Base-by-base conservation (phyloP, 768 basidiomycete species). In the Leccinum pellstonianum region DNA sequence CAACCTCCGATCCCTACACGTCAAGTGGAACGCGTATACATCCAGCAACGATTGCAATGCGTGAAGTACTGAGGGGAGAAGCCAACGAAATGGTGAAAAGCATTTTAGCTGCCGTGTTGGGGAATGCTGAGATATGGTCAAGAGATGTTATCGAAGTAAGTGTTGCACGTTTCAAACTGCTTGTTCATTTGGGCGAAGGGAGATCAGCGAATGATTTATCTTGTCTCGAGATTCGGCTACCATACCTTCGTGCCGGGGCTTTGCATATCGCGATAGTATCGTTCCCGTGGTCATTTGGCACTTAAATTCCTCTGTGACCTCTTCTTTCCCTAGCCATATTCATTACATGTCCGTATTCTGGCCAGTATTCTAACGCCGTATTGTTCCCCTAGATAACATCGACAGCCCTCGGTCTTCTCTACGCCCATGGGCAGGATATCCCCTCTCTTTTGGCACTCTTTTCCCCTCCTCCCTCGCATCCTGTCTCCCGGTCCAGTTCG, bases 81-180 rank as follows among this genome's bases (percentile, higher is more conserved):
- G 91, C 94, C 5, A 76, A 77, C 48, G 85, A 90, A 43, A 95
- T 94, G 91, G 76, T 97, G 41, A 81, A 85, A 61, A 73, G 72
- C 12, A 88, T 91, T 62, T 56, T 72, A 51, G 57, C 11, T 51
- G 59, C 62, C 17, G 64, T 67, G 33, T 48, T 71, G 31, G 65
- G 19, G 48, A 61, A 37, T 10, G 35, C 56, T 35, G 83, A 89
- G 31, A 67, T 82, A 2, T 88, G 88, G 80, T 78, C 87, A 38
- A 86, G 83, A 86, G 93, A 70, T 62, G 83, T 77, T 17, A 58
- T 73, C 19, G 67, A 69, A 66, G 70, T 73, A 56, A 35, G 70
- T 54, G n/a, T 38, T 35, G 38, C n/a, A 3, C 66, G 9, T 35
- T n/a, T 55, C 56, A 50, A 31, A 35, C 60, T 52, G n/a, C 48